Conservation (phyloP, 805 yeast species). For the Wickerhamomyces rabaulensis region DNA sequence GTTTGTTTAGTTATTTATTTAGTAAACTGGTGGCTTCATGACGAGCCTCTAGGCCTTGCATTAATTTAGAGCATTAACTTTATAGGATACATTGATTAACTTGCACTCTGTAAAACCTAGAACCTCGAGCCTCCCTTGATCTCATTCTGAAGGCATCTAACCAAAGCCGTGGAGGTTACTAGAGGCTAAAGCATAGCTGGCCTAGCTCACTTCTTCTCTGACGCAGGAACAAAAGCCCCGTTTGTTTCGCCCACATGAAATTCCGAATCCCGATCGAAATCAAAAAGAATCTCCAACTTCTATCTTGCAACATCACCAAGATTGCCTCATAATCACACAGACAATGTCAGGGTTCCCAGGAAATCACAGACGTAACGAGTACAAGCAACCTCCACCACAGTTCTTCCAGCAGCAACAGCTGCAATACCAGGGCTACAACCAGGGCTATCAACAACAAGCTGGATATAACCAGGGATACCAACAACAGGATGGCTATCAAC, state of each 20-base stretch:
- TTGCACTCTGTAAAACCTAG: no score
- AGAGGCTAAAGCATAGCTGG: no score
- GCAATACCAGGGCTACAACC: background rate
- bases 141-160: no score
- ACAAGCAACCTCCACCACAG: background rate
- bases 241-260: background rate
- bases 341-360: conserved; percentile 1
- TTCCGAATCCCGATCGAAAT: background rate
- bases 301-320: no score
- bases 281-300: background rate
- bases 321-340: no score
- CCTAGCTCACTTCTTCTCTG: no score
- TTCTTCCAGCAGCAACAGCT: background rate
- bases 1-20: conserved; percentile 65
- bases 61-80: no score
- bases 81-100: no score
- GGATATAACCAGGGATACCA: background rate
- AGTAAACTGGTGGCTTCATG: background rate
- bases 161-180: no score
- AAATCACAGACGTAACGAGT: background rate
- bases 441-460: background rate
- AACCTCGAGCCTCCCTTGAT: no score
- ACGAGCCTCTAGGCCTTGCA: background rate
- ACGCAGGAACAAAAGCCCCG: no score
- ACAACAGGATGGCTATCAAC: background rate